These are phyloP conservation scores for Prototheca cutis DNA, from an alignment of 163 green algal genomes.

Conservation along the genomic window DNA sequence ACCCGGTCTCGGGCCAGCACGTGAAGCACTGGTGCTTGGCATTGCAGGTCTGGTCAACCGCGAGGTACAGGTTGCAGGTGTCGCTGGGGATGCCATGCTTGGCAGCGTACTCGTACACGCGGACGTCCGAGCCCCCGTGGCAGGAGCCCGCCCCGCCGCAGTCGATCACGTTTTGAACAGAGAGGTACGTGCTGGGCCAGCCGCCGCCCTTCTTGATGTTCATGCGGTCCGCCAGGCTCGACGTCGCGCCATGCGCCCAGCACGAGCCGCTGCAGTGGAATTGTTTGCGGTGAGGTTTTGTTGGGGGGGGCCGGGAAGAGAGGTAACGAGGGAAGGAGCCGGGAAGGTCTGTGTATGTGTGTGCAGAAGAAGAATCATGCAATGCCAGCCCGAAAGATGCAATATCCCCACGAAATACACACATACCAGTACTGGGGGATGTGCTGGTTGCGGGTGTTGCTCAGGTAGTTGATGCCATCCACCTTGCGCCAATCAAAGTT, in stretches of 20 bases:
- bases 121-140: slow-evolving; percentile 33
- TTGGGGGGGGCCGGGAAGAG: too few relatives aligned
- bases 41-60: slow-evolving; percentile 51
- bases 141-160: slow-evolving; percentile 45
- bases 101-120: slow-evolving; percentile 54
- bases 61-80: slow-evolving; percentile 70
- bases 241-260: slow-evolving; percentile 63
- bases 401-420: too few relatives aligned
- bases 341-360: too few relatives aligned
- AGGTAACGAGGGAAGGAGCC: too few relatives aligned
- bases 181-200: slow-evolving; percentile 56
- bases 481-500: slow-evolving; percentile 60
- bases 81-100: slow-evolving; percentile 48
- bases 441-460: slow-evolving; percentile 77
- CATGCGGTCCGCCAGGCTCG: slow-evolving; percentile 54
- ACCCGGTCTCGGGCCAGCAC: slow-evolving; percentile 47
- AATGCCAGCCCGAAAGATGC: too few relatives aligned
- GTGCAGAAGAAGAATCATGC: too few relatives aligned
- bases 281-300: too few relatives aligned
- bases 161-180: slow-evolving; percentile 73
- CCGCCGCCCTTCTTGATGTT: slow-evolving; percentile 58
- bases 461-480: slow-evolving; percentile 64
- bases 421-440: slow-evolving; percentile 42
- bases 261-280: slow-evolving; percentile 54
- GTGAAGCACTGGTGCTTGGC: slow-evolving; percentile 66